Base-by-base conservation (phyloP, 2,329 filamentous ascomycete species). In the Epichloe amarillans region DNA sequence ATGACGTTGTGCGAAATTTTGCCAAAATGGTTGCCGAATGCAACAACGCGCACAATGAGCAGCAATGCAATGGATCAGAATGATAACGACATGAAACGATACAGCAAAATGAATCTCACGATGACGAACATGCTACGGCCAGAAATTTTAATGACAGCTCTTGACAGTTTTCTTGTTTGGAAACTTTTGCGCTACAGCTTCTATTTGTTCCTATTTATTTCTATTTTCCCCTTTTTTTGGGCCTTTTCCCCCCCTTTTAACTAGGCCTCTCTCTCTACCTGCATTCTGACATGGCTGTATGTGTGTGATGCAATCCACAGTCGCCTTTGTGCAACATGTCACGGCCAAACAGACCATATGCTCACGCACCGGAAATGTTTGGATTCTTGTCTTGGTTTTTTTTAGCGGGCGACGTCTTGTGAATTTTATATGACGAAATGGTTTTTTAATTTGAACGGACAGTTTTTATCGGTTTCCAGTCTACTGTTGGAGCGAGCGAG, bases 1-100 rank as follows among this genome's bases (percentile, higher is more conserved):
- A 82, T 59, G 89, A 97, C 57, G 89, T 97, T 46, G 88, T 98
- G 50, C 82, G 83, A 59, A 88, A 91, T 65, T 97, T 97, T 72
- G 87, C 86, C 61, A 86, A 88, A 68, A 89, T 95, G 79, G 86
- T 95, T 60, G 81, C 85, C 56, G 86, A 93, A 62, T 84, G 78
- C 69, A 83, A 76, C 67, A 72, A 68, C 57, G 65, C 67, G 52
- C 66, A 69, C 60, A 64, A 65, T 56, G 67, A 68, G 58, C 67
- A 69, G 60, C 66, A 67, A 65, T 66, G 68, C 66, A 66, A 68
- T 61, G 68, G 72, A 58, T 58, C 67, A 54, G 67, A 64, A 59
- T 68, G 64, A 64, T 71, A 62, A 65, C 55, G 55, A 49, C 36
- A 42, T 47, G 64, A 61, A 68, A 56, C 62, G 65, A 59, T 54